Base-by-base conservation (phyloP, 2,329 filamentous ascomycete species). In the Podosphaera xanthii region DNA sequence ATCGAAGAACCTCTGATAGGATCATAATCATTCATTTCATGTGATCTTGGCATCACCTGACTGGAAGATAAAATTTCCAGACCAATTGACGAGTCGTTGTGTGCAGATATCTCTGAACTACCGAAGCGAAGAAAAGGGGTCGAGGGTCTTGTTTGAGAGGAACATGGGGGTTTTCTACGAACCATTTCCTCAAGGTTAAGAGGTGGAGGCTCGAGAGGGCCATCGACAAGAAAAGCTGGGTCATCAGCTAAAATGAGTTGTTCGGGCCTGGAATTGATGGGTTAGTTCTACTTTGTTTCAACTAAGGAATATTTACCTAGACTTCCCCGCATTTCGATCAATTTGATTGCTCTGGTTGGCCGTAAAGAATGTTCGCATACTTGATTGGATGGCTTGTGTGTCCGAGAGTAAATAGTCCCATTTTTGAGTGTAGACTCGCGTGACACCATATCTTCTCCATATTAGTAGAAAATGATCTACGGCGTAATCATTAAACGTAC, bases 401-500 rank as follows among this genome's bases (percentile, higher is more conserved):
- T 97, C 92, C 2, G 79, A 77, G 54, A 96, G 80, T 33, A 95
- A 81, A 69, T 95, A 98, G 44, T 78, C 77, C 66, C 86, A 94
- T 71, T 98, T 90, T 69, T 95, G 86, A 34, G 80, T 77, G 69
- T 88, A 95, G 22, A 97, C 89, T 56, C 86, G 80, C 2, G 88
- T 85, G 14, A 95, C 80, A 4, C 90, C 90, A 68, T 85, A 90
- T 35, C 78, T 81, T 61, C 14, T 34, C 22, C 4, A n/a, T 54
- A 35, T 57, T 46, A 57, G 38, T 2, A 52, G 40, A 34, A 40
- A 2, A 56, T 33, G 31, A 12, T 4, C 46, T 31, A 7, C 57
- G 36, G 14, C 3, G 8, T 12, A 34, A 40, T 14, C 10, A 2
- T n/a, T 31, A 22, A 34, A 66, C 76, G 68, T 68, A 84, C 80